Percentiles rank a stretch among this genome's conserved stretches.
These are phyloP conservation scores for Epicoccum sorghinum DNA, from an alignment of 2,329 filamentous ascomycete species.

Conservation along the genomic window DNA sequence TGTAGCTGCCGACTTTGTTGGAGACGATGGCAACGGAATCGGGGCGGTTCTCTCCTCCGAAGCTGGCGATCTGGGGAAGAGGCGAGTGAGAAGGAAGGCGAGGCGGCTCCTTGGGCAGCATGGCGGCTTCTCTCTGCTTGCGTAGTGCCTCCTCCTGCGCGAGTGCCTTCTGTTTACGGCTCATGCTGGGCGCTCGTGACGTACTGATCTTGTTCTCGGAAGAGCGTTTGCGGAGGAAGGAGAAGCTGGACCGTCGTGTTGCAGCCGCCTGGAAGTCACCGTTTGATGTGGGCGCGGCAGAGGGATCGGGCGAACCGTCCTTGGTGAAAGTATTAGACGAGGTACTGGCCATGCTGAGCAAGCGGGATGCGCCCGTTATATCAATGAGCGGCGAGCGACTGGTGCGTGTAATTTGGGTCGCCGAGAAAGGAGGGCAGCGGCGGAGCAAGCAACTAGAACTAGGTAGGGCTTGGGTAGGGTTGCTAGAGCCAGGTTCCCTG, in stretches of 20 bases:
- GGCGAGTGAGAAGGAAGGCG: slow-evolving; percentile 59
- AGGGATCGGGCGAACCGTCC: slow-evolving; percentile 38
- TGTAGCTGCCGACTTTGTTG: slow-evolving; percentile 57
- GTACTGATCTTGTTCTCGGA: slow-evolving; percentile 15
- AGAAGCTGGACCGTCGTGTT: slow-evolving; percentile 17
- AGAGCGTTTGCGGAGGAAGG: slow-evolving; percentile 16
- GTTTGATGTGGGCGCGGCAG: slow-evolving; percentile 18
- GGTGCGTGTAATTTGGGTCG: slow-evolving; percentile 35
- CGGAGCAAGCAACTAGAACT: slow-evolving; percentile 21
- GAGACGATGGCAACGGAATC: slow-evolving; percentile 68
- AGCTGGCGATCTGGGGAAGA: slow-evolving; percentile 60
- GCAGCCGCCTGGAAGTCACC: slow-evolving; percentile 15
- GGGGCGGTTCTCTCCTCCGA: slow-evolving; percentile 67
- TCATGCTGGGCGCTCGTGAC: slow-evolving; percentile 43
- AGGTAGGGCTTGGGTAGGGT: not conserved
- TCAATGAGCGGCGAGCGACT: slow-evolving; percentile 19
- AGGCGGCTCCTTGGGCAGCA: slow-evolving; percentile 65
- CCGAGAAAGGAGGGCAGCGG: slow-evolving; percentile 29
- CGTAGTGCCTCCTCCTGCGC: slow-evolving; percentile 59
- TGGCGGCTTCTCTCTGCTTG: slow-evolving; percentile 61
- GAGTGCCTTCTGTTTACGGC: slow-evolving; percentile 63
- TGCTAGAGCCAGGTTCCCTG: slow-evolving; percentile 17
- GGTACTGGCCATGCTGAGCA: slow-evolving; percentile 36
- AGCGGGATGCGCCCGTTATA: slow-evolving; percentile 32
- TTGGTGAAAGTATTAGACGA: slow-evolving; percentile 23